phyloP scores from a whole-genome alignment of 2,329 filamentous ascomycete genomes.

The Xylariomycetidae sp. region DNA sequence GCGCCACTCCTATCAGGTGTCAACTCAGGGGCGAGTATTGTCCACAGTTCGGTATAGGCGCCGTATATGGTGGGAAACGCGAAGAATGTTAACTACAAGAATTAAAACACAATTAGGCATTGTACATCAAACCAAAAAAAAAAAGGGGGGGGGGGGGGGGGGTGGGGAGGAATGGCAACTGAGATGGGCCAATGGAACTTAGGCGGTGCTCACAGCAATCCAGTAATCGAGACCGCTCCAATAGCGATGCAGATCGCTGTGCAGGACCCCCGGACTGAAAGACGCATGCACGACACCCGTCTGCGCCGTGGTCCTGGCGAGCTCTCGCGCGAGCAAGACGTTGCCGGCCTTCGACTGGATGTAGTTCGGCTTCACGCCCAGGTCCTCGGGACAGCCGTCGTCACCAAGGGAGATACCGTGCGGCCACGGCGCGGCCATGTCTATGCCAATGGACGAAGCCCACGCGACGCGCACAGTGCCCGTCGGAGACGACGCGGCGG shows the following conservation, averaged over 20 bases:
- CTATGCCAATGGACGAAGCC: conserved; percentile 10
- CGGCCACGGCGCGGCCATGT: conserved; percentile 7
- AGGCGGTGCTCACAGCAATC: conserved; percentile 1
- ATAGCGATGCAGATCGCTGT: background rate
- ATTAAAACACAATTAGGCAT: background rate
- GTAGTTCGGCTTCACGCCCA: conserved; percentile 12
- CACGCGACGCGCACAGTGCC: conserved; percentile 12
- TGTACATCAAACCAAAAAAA: background rate
- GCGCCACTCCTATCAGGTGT: conserved; percentile 14
- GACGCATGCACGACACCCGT: background rate
- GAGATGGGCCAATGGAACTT: background rate
- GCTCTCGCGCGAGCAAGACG: conserved; percentile 12
- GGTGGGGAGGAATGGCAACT: too few relatives aligned
- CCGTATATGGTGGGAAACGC: conserved; percentile 8
- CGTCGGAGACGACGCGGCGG: conserved; percentile 10
- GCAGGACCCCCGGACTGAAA: background rate
- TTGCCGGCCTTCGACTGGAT: conserved; percentile 16
- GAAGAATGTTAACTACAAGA: conserved; percentile 2
- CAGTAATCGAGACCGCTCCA: background rate
- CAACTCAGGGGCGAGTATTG: conserved; percentile 10
- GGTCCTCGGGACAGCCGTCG: conserved; percentile 9
- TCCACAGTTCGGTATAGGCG: conserved; percentile 13
- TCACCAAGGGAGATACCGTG: conserved; percentile 10
- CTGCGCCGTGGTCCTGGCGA: background rate
- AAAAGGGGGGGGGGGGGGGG: background rate